phyloP scores from a whole-genome alignment of 116 monocot species.

The Papilionanthe hybrid region DNA sequence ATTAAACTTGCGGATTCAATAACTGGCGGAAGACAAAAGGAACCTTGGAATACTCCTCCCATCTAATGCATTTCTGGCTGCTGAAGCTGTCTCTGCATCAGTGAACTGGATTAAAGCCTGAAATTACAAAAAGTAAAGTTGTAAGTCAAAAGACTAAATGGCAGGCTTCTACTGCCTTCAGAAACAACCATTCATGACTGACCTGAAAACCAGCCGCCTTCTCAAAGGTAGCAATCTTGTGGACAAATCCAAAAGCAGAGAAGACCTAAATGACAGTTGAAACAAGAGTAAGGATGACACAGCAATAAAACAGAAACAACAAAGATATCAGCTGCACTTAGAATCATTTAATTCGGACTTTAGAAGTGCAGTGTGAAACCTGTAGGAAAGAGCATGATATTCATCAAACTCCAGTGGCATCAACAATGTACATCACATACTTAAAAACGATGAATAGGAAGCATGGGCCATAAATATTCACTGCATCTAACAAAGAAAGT shows the following conservation, averaged over 20 bases:
- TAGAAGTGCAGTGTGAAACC: conserved; percentile 24
- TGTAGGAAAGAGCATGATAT: conserved; percentile 15
- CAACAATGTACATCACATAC: conserved; percentile 20
- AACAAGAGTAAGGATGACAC: neutral
- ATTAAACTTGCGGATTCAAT: neutral
- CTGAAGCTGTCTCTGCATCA: conserved; percentile 67
- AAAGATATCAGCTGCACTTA: conserved; percentile 1
- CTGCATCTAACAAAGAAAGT: conserved; percentile 23
- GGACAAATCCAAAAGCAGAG: conserved; percentile 95
- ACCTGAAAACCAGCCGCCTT: conserved; percentile 99
- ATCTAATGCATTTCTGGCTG: conserved; percentile 80
- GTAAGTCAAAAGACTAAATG: neutral
- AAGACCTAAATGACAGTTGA: conserved; percentile 52
- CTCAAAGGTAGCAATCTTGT: conserved; percentile 96
- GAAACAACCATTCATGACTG: conserved; percentile 6
- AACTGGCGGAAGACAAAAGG: neutral
- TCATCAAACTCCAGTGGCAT: conserved; percentile 19
- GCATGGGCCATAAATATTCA: conserved; percentile 22
- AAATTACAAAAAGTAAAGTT: neutral
- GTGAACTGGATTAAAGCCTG: conserved; percentile 89
- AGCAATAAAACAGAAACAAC: neutral
- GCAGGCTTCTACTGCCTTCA: neutral
- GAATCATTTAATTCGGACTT: conserved; percentile 10
- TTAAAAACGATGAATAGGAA: conserved; percentile 21
- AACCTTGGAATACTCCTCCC: conserved; percentile 97